These are phyloP conservation scores for Clarireedia paspali DNA, from an alignment of 2,329 filamentous ascomycete species.

Conservation along the genomic window DNA sequence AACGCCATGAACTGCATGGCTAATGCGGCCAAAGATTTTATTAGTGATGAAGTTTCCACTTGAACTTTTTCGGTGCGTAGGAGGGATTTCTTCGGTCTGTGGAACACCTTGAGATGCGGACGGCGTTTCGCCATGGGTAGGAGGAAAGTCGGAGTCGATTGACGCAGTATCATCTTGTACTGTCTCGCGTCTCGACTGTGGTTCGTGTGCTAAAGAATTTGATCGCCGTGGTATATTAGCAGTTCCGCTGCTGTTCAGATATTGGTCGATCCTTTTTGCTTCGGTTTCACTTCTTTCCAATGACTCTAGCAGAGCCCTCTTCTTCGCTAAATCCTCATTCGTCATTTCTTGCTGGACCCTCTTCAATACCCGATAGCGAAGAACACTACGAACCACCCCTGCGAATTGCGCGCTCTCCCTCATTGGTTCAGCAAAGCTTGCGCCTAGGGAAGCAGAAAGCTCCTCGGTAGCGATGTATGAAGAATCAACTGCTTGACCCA, in stretches of 20 bases:
- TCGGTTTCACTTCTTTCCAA: constrained; percentile 92
- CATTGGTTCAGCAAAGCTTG: constrained; percentile 95
- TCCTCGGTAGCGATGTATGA: constrained; percentile 96
- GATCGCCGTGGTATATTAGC: constrained; percentile 59
- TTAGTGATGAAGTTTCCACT: constrained; percentile 87
- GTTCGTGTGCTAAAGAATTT: constrained; percentile 46
- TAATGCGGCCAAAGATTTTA: constrained; percentile 91
- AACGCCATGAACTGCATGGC: constrained; percentile 91
- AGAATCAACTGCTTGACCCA: constrained; percentile 89
- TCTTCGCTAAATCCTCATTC: constrained; percentile 84
- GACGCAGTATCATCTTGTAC: constrained; percentile 73
- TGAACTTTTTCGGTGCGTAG: constrained; percentile 67
- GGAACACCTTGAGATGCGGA: constrained; percentile 68
- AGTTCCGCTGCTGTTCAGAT: constrained; percentile 68
- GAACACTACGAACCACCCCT: constrained; percentile 79
- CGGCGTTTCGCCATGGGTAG: constrained; percentile 72
- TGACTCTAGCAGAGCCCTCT: constrained; percentile 71
- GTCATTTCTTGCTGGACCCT: constrained; percentile 97
- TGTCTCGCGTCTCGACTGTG: constrained; percentile 41
- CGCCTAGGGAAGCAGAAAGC: constrained; percentile 77
- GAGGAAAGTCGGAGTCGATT: constrained; percentile 93
- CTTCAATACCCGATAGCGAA: constrained; percentile 87
- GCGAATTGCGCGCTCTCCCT: constrained; percentile 96
- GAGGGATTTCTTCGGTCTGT: constrained; percentile 37
- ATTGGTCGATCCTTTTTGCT: constrained; percentile 87